Evolutionary conservation across 345 rosid species (phyloP), one percentile per base, ranked within the genome.

Genomic region (Salix dunnii): DNA sequence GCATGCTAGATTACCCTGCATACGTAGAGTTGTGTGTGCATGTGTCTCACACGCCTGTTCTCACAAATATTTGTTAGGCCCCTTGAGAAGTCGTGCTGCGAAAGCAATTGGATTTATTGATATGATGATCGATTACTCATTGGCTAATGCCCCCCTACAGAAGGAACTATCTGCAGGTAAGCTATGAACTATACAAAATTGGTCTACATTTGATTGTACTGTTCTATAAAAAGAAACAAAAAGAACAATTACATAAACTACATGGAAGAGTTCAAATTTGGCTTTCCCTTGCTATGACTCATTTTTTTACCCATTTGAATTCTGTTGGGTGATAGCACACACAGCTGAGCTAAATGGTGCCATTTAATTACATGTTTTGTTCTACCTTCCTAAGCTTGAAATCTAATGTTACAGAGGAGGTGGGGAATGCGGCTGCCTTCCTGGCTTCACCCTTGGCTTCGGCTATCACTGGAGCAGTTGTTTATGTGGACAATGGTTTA

Each of bases 401-500:
- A 2, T 43, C 3, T 40, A 36, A 74, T 62, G 63, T 63, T 76
- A 82, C 92, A 94, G 98, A 92, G 76, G 98, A 94, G 84, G 92
- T 94, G 61, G 98, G 96, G 43, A 92, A 92, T 61, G 77, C 94
- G 4, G 98, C 97, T 51, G 94, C 98, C 40, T 94, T 94, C 88
- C 86, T 94, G 77, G 97, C 81, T 13, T 94, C 98, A 3, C 94
- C 98, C 6, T 78, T 94, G 85, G 94, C 97, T 28, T 92, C 97
- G 7, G 98, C 97, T n/a, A 91, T 94, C 71, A 94, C 97, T 0
- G 96, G 97, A 42, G 89, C 96, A n/a, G 94, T 92, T 36, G 75
- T 92, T 67, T 94, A 92, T 16, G 98, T 91, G 0, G 98, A 92
- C 88, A 94, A 94, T 77, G 98, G 98, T 73, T 86, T 94, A 64